Evolutionary conservation across 352 stramenopile species (phyloP), one percentile per base, ranked within the genome.

Genomic region (Peronospora belbahrii): DNA sequence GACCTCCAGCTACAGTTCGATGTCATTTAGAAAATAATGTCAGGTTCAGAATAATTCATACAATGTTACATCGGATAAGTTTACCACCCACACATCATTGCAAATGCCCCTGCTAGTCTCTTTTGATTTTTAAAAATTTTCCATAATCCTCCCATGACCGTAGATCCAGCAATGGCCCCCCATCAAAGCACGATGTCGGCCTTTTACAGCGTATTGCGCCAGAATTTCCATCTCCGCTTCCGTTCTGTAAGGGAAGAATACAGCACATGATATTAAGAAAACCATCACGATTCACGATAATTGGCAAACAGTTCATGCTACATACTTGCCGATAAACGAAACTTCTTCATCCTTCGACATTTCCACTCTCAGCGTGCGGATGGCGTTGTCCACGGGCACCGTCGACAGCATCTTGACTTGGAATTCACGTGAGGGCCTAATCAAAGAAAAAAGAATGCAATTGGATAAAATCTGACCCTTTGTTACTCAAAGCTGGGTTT

Each of bases 181-280:
- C 13, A 85, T 13, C 1, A 62, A 42, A 4, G 61, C 66, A 27
- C 77, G 74, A 27, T 52, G 62, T 23, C 70, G 74, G 24, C 74
- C 77, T 19, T 65, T 71, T 25, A 19, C 30, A 9, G 74, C 59
- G 32, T 86, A 70, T 48, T 69, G 65, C 20, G 70, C 48, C 41
- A 88, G 53, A 45, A 86, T 48, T 34, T 78, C 60, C 52, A 71
- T 84, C 56, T 88, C 77, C 3, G 65, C 59, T 8, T 82, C 62
- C 28, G 70, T 85, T 20, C 76, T 88, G 37, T n/a, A 4, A n/a
- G n/a, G n/a, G n/a, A n/a, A n/a, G n/a, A n/a, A n/a, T n/a, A n/a
- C n/a, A n/a, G n/a, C n/a, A n/a, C n/a, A n/a, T n/a, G n/a, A n/a
- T n/a, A n/a, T n/a, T n/a, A n/a, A n/a, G n/a, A n/a, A n/a, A n/a